A percentile compares a stretch with the other conserved stretches of the same genome.
Conservation (phyloP, 257 asterid species). For the Solanum bulbocastanum region DNA sequence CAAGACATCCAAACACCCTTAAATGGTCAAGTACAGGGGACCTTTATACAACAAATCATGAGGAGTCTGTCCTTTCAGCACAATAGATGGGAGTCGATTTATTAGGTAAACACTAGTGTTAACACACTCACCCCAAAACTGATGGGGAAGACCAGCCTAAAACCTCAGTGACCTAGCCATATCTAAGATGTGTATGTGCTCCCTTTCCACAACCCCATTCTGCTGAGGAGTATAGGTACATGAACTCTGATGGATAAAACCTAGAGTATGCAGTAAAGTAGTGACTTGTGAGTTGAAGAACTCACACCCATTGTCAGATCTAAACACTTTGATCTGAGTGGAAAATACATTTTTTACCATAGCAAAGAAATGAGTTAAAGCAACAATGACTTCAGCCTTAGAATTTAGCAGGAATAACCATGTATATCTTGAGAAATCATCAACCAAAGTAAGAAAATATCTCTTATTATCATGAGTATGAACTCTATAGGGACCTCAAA, state of each 20-base stretch:
- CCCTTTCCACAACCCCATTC: no score
- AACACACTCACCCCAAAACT: neutral
- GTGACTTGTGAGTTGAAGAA: no score
- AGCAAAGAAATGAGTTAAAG: no score
- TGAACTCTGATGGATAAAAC: no score
- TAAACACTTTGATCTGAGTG: no score
- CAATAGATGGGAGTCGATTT: fast-evolving
- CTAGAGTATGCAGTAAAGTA: no score
- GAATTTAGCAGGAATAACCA: neutral
- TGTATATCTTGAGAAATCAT: neutral
- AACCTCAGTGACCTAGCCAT: neutral
- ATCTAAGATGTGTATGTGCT: neutral
- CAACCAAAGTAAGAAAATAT: neutral
- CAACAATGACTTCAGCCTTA: neutral
- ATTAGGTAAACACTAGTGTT: neutral
- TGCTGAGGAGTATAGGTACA: no score
- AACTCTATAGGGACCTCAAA: neutral
- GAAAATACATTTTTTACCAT: neutral
- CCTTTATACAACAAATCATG: neutral
- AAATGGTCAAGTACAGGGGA: neutral
- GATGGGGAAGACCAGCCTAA: neutral
- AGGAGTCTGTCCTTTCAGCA: no score
- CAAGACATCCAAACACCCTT: neutral
- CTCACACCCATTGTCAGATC: no score
- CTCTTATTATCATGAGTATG: neutral